A percentile compares a stretch with the other conserved stretches of the same genome.
Evolutionary conservation across 169 alveolate species (phyloP).

Genomic region (Perkinsus chesapeaki): DNA sequence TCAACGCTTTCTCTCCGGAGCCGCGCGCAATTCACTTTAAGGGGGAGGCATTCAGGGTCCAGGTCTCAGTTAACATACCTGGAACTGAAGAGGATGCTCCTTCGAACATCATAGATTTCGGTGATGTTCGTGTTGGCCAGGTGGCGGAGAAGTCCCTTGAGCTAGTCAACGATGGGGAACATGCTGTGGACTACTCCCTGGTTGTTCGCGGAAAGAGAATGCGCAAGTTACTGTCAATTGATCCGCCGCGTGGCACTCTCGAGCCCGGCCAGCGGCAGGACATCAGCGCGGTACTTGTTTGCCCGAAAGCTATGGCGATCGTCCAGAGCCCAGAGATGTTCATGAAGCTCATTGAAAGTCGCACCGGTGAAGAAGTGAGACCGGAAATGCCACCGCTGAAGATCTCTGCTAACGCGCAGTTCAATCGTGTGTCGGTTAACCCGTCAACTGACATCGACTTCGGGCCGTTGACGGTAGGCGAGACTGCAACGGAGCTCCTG

Average conservation of each 20-base stretch:
- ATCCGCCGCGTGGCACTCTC: slow-evolving; percentile 68
- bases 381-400: slow-evolving; percentile 49
- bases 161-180: slow-evolving; percentile 71
- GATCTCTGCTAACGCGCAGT: slow-evolving; percentile 72
- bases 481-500: slow-evolving; percentile 58
- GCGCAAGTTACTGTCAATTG: slow-evolving; percentile 62
- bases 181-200: slow-evolving; percentile 65
- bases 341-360: slow-evolving; percentile 70
- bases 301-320: slow-evolving; percentile 62
- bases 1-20: slow-evolving; percentile 63
- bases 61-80: slow-evolving; percentile 67
- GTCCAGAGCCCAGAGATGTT: slow-evolving; percentile 61
- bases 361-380: slow-evolving; percentile 57
- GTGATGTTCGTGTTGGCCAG: slow-evolving; percentile 80
- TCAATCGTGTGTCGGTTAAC: slow-evolving; percentile 68
- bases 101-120: slow-evolving; percentile 60
- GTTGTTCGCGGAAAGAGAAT: slow-evolving; percentile 52
- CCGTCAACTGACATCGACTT: slow-evolving; percentile 83
- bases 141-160: slow-evolving; percentile 63
- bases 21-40: slow-evolving; percentile 58
- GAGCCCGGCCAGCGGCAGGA: slow-evolving; percentile 65
- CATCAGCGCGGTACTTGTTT: slow-evolving; percentile 55
- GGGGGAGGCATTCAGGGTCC: slow-evolving; percentile 82
- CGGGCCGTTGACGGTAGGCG: slow-evolving; percentile 81
- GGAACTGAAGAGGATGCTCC: slow-evolving; percentile 44